Conservation (phyloP, 176 grass and related monocot genomes). For the Oropetium thomaeum region DNA sequence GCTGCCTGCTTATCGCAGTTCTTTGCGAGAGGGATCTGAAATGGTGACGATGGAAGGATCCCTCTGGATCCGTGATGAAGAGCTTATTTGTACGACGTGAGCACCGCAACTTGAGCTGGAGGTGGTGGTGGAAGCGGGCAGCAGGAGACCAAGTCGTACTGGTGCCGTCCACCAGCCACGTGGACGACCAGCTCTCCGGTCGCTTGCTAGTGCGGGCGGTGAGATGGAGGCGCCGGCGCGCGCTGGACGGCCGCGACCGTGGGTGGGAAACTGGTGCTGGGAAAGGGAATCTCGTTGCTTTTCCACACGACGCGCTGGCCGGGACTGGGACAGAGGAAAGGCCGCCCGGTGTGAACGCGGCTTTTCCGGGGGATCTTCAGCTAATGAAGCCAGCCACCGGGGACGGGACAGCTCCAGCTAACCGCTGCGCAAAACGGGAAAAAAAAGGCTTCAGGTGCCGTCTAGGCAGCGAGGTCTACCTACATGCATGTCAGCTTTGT, state of each 20-base stretch:
- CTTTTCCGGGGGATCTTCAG: conserved; percentile 35
- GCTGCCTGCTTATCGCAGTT: not conserved
- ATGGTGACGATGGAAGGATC: not conserved
- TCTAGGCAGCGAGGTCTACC: not conserved
- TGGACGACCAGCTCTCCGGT: not conserved
- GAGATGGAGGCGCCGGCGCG: not conserved
- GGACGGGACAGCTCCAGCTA: not conserved
- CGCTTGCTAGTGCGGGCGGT: not conserved
- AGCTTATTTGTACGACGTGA: conserved; percentile 33
- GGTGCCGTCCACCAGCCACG: conserved; percentile 28
- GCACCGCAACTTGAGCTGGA: conserved; percentile 9
- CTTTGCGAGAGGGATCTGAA: not conserved
- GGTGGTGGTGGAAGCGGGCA: not conserved
- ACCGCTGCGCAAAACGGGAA: not conserved
- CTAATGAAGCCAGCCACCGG: conserved; percentile 2
- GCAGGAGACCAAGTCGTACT: conserved; percentile 8
- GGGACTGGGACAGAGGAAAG: not conserved
- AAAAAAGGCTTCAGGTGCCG: not conserved
- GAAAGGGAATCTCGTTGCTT: conserved; percentile 9
- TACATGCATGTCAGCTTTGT: not conserved
- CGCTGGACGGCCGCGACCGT: conserved; percentile 27
- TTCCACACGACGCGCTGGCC: not conserved
- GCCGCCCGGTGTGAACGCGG: conserved; percentile 29
- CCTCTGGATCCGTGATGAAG: not conserved
- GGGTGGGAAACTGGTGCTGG: conserved; percentile 27